These are phyloP conservation scores for Tinospora cordifolia DNA, from an alignment of 164 flowering plant genomes.

Conservation along the genomic window DNA sequence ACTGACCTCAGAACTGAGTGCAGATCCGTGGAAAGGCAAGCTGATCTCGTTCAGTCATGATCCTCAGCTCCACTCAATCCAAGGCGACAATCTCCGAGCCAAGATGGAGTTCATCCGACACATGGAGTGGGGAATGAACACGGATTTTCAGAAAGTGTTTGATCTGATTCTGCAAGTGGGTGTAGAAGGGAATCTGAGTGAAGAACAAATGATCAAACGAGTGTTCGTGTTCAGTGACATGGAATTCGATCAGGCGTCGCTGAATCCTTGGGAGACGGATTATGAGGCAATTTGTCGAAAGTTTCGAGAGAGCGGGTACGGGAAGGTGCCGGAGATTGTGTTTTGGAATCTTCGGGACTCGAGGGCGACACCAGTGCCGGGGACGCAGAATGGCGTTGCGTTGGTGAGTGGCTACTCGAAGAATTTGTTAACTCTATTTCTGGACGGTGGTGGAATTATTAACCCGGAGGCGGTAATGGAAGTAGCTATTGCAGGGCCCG, in stretches of 20 bases:
- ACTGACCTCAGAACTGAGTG: constrained; percentile 24
- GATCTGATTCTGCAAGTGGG: constrained; percentile 24
- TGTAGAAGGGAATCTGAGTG: no score
- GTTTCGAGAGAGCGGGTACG: constrained; percentile 26
- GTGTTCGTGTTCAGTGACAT: constrained; percentile 58
- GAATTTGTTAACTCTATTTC: constrained; percentile 39
- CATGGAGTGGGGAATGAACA: constrained; percentile 31
- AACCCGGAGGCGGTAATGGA: constrained; percentile 36
- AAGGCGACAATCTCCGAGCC: constrained; percentile 14
- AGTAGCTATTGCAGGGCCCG: constrained; percentile 29
- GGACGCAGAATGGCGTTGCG: constrained; percentile 35
- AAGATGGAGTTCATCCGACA: constrained; percentile 13
- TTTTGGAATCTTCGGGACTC: constrained; percentile 48
- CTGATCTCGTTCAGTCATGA: constrained; percentile 25
- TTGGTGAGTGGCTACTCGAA: constrained; percentile 52
- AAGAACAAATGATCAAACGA: constrained; percentile 34
- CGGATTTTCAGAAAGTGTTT: constrained; percentile 30
- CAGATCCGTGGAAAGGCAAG: constrained; percentile 32
- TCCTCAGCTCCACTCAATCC: constrained; percentile 23
- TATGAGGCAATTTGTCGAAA: constrained; percentile 36
- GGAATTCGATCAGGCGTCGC: constrained; percentile 48
- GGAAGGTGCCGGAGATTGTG: constrained; percentile 41
- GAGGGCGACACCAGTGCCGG: constrained; percentile 34
- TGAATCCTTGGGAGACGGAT: constrained; percentile 43
- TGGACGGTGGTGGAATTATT: constrained; percentile 32